Evolutionary conservation across 768 basidiomycete genomes (phyloP), one percentile per base, ranked within the genome.

Genomic region (Podaxis sp.): DNA sequence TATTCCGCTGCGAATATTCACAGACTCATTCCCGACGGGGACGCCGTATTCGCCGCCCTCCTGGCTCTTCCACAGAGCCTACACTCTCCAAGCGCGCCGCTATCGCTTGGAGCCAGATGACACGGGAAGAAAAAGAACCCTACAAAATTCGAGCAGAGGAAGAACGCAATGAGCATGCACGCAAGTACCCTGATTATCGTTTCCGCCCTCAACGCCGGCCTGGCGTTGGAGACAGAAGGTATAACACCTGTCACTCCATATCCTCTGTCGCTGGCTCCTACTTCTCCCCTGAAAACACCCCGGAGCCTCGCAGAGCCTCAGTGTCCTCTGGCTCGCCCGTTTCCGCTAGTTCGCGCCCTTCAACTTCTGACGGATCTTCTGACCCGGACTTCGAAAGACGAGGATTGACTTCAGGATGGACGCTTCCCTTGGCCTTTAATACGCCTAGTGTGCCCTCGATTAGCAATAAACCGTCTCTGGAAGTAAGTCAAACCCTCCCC

Each of bases 81-180:
- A 80, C 84, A 1, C 80, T 94, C 41, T 91, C 89, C n/a, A 88
- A 89, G 67, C 82, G 89, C 52, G 92, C 91, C 0, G 87, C 84
- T 0, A 86, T 87, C 56, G 86, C 89, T 33, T 95, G 93, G 93
- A 80, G 79, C 41, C 75, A 80, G 61, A 78, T 93, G 13, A 64
- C 82, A 0, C 61, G 68, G 0, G 76, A 79, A 47, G 82, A 85
- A 59, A 83, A 75, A 64, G 70, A 80, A 17, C 75, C 72, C 59
- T 91, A 79, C 77, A 80, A 81, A 67, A 67, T 70, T 7, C 75
- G 81, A n/a, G 87, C 89, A 1, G 80, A 81, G 43, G 65, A 71
- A 63, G 87, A 87, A 76, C 81, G 81, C 60, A 76, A 76, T 55
- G 81, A 84, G 61, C 89, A 91, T 61, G 80, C 81, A 8, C 76